These are phyloP conservation scores for Leptographium wingfieldii DNA, from an alignment of 2,329 filamentous ascomycete genomes.

Conservation along the genomic window DNA sequence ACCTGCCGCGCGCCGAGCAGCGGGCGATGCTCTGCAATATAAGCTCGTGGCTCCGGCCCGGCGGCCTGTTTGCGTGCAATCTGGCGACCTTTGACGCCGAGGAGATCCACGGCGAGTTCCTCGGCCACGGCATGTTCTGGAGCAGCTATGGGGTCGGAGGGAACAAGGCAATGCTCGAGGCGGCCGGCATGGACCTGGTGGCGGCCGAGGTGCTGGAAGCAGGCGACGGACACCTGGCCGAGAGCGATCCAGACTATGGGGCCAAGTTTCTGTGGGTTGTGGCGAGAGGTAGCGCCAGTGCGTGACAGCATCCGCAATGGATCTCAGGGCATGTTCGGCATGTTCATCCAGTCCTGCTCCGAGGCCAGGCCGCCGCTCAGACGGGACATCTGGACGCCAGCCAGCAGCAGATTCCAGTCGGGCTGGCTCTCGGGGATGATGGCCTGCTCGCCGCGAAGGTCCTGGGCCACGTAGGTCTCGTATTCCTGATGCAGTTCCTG, in stretches of 20 bases:
- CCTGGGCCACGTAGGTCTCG: neutral
- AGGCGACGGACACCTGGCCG: neutral
- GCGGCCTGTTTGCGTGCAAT: neutral
- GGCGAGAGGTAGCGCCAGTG: neutral
- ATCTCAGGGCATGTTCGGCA: neutral
- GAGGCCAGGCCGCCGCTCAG: neutral
- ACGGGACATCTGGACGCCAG: neutral
- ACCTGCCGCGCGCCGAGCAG: neutral
- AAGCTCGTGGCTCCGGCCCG: neutral
- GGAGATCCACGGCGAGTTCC: neutral
- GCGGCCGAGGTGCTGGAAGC: neutral
- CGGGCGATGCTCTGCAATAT: neutral
- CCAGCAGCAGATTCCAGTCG: slow-evolving; percentile 1
- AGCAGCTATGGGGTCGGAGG: neutral
- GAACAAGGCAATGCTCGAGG: neutral
- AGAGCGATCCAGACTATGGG: neutral
- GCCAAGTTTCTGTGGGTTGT: neutral
- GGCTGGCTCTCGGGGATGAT: neutral
- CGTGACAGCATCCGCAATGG: too few species aligned
- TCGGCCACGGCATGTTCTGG: neutral
- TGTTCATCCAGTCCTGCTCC: slow-evolving; percentile 1
- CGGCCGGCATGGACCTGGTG: neutral
- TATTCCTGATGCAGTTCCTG: slow-evolving; percentile 4
- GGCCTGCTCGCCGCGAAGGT: slow-evolving; percentile 1
- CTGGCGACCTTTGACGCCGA: neutral